phyloP scores from a whole-genome alignment of 2,329 filamentous ascomycete genomes.

The Colletotrichum sublineola region DNA sequence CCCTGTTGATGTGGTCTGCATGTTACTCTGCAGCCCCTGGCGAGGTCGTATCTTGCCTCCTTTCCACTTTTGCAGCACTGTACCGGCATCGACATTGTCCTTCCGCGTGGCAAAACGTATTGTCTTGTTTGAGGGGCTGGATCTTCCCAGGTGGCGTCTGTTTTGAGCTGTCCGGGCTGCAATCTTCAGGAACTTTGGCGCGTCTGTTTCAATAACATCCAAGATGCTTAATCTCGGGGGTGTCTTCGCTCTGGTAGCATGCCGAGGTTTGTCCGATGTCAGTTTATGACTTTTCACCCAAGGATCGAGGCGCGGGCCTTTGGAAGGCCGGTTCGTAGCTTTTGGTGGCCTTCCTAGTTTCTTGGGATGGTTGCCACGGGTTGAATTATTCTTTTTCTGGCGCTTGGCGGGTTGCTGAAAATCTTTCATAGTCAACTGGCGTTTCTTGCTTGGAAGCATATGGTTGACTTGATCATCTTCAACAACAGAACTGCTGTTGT shows the following conservation, averaged over 20 bases:
- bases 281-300: conserved; percentile 10
- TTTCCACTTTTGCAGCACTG: conserved; percentile 68
- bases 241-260: conserved; percentile 45
- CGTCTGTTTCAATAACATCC: conserved; percentile 67
- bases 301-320: conserved; percentile 20
- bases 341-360: conserved; percentile 45
- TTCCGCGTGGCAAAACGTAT: conserved; percentile 72
- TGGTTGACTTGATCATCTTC: conserved; percentile 67
- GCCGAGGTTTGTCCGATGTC: conserved; percentile 9
- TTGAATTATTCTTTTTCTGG: conserved; percentile 44
- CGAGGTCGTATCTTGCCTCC: conserved; percentile 64
- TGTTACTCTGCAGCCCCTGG: conserved; percentile 20
- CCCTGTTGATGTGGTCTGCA: not conserved
- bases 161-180: conserved; percentile 69
- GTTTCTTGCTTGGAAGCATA: conserved; percentile 62
- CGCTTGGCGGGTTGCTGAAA: conserved; percentile 45
- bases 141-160: conserved; percentile 63
- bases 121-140: conserved; percentile 67
- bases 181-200: conserved; percentile 71
- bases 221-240: conserved; percentile 69
- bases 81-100: conserved; percentile 70
- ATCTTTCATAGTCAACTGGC: conserved; percentile 50
- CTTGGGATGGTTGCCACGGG: conserved; percentile 41
- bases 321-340: not conserved
- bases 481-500: conserved; percentile 56